Conservation (phyloP, 139 green algal genomes). For the Zygnema circumcarinatum region DNA sequence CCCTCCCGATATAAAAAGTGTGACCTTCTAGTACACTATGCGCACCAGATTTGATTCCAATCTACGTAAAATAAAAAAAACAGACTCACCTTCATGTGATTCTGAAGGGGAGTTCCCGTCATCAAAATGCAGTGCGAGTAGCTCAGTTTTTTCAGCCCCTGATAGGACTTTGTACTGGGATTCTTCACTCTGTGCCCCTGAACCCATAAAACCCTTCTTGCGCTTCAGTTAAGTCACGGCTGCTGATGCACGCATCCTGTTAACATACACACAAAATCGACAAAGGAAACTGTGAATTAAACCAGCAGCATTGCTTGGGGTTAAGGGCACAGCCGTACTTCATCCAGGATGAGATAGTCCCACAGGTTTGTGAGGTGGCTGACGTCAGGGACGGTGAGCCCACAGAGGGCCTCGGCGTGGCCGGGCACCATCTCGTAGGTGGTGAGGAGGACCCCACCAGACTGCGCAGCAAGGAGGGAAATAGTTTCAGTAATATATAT, state of each 20-base stretch:
- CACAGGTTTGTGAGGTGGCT: constrained; percentile 63
- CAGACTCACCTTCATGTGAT: constrained; percentile 60
- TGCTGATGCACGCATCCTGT: background rate
- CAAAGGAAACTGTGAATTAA: too few relatives aligned
- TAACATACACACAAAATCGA: constrained; percentile 12
- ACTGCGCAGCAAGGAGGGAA: background rate
- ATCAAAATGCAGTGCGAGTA: constrained; percentile 77
- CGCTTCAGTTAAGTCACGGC: background rate
- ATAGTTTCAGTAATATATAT: too few relatives aligned
- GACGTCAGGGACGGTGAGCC: too few relatives aligned
- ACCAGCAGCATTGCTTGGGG: background rate
- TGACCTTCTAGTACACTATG: too few relatives aligned
- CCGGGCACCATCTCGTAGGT: constrained; percentile 93
- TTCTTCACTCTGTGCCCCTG: constrained; percentile 92
- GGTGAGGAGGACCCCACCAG: constrained; percentile 82
- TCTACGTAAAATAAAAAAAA: too few relatives aligned
- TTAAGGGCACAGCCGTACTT: constrained; percentile 61
- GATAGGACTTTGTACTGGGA: constrained; percentile 76
- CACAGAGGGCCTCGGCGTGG: constrained; percentile 72
- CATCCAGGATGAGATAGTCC: constrained; percentile 90
- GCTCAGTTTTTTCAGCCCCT: constrained; percentile 68
- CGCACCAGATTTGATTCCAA: too few relatives aligned
- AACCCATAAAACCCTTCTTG: background rate
- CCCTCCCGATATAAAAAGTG: background rate
- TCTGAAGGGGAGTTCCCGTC: constrained; percentile 86